Evolutionary conservation across 345 rosid species (phyloP), one percentile per base, ranked within the genome.

Genomic region (Jatropha curcas): DNA sequence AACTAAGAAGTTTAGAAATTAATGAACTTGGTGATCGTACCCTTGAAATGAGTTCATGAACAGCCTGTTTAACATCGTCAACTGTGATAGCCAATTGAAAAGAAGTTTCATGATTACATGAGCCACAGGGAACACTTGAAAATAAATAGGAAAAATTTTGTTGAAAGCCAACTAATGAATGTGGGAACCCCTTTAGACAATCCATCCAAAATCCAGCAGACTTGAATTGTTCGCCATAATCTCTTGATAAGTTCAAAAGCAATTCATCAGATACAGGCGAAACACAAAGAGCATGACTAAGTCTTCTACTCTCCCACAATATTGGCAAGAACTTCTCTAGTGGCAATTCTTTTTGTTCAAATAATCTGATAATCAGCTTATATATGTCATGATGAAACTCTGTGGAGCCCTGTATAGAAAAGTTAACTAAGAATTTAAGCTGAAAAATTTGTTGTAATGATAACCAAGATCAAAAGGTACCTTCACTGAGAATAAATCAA

Each of bases 261-360:
- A 92, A 82, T 66, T 82, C 83, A 39, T 92, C 91, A 79, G 81
- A 81, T 60, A 94, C 70, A 39, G 98, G 96, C 68, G 97, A 83
- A 73, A 79, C 78, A 78, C 98, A 94, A 71, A 94, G 90, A 19
- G 91, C 90, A 81, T 94, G 98, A 76, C 87, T 85, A 50, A 90
- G 88, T 83, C 98, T 88, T 85, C 98, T 87, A 78, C 84, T 78
- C 77, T 84, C 93, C 98, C 97, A 90, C 50, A 92, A 75, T 75
- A 77, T 76, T 72, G 88, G 75, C 77, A 92, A 43, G 67, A 85
- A 88, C 81, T 71, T 89, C 84, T 82, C 91, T 67, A 76, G 17
- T 60, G 84, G 81, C 73, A 88, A 60, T 67, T 83, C 80, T 82
- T 86, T 90, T 74, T 73, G 77, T 70, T 84, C 74, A 71, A 80